Base-by-base conservation (phyloP, 1,284 basidiomycete genomes). In the Ceratobasidium sp. region DNA sequence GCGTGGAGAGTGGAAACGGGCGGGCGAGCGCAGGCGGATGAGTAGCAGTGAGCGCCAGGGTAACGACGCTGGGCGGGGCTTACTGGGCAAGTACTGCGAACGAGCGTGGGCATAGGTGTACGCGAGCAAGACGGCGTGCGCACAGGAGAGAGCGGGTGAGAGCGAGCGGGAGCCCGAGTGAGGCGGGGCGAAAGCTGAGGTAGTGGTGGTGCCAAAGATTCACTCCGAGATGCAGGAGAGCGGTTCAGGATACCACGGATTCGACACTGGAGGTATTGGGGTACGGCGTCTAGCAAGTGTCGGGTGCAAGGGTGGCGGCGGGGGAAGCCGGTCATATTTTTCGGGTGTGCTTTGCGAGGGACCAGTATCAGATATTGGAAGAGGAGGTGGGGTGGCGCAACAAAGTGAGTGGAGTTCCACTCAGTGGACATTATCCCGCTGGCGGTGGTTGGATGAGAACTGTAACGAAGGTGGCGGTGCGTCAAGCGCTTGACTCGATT, bases 241-340 rank as follows among this genome's bases (percentile, higher is more conserved):
- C 39, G 41, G 37, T 69, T 69, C 29, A 69, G 53, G 27, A 39
- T 53, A 31, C 66, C 66, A 43, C 6, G 19, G 51, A 27, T 9
- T 61, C 68, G 11, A 27, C 54, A n/a, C 16, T 19, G 54, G 54
- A n/a, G 68, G 54, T 2, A 56, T 31, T 2, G 68, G 66, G 24
- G 31, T 59, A 1, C 68, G 54, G 6, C 43, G 43, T 41, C 68
- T 29, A 31, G 56, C 43, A 51, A 72, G 68, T 5, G 68, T 56
- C 16, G 68, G 68, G 41, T 71, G 68, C 8, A 43, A 8, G 8
- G 68, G 68, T 19, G 68, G 68, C 2, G 68, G 68, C 24, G 68
- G 68, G n/a, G 68, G 68, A 16, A 61, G 31, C 13, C 22, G 54
- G 13, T 48, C 68, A 19, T 34, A 34, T 59, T 59, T 71, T 27